Base-by-base conservation (phyloP, 2,329 filamentous ascomycete genomes). In the Parastagonospora nodorum region DNA sequence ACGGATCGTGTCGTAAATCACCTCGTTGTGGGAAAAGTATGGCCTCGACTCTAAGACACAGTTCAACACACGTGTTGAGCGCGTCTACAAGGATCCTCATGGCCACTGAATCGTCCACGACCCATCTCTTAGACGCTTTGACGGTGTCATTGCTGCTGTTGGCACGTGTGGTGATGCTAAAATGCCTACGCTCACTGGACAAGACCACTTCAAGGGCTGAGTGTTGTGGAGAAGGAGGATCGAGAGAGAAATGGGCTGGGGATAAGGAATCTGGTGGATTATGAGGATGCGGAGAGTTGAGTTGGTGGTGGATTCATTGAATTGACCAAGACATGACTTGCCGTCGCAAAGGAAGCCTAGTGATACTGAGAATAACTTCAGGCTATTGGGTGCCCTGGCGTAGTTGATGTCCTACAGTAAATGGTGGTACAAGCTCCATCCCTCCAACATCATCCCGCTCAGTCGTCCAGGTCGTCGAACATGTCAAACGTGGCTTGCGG, bases 121-220 rank as follows among this genome's bases (percentile, higher is more conserved):
- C 52, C 76, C 83, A 0, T 80, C 83, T 4, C 80, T 89, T 48
- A 90, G 90, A 8, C 80, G 78, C 5, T 96, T 92, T 57, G 90
- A 94, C 42, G 90, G 90, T 19, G 78, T 95, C 8, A 84, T 96
- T 44, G 86, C 87, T 0, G 88, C 89, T 0, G 81, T 94, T 1
- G 91, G 91, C 5, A 92, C 89, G 0, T 95, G 90, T 51, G 90
- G 90, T 30, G 87, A 89, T 4, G 82, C 87, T 0, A 90, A 92
- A 69, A 85, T 89, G 77, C 87, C 88, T 0, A 77, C 81, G 6
- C 80, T 95, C 3, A 81, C 84, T 0, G 86, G 85, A n/a, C 84
- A 90, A 71, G 85, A 89, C 4, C 78, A 81, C 5, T 95, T 91
- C 76, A 81, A 85, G 51, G 90, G 89, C 2, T 83, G 71, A 78